Evolutionary conservation across 2,329 filamentous ascomycete genomes (phyloP).

Genomic region (Colletotrichum gloeosporioides): DNA sequence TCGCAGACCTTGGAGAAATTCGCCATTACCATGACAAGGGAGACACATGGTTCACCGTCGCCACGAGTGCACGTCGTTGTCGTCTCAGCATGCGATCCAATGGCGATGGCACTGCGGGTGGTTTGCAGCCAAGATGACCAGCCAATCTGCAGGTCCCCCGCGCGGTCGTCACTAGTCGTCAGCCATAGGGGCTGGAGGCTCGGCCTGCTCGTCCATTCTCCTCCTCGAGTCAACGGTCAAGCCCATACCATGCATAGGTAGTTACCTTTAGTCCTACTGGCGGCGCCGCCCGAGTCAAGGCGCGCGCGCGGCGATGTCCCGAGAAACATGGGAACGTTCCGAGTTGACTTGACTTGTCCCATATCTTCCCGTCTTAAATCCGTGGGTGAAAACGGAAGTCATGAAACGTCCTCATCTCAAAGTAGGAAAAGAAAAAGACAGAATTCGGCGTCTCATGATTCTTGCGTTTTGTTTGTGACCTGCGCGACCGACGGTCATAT

Average conservation of each 20-base stretch:
- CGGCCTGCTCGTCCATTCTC: not conserved
- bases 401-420: not conserved
- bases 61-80: not conserved
- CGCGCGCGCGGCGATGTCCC: not conserved
- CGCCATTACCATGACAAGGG: not conserved
- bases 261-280: not conserved
- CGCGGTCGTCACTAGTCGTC: not conserved
- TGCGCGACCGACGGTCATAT: not conserved
- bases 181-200: not conserved
- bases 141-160: not conserved
- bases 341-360: not conserved
- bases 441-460: not conserved
- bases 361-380: not conserved
- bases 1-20: not conserved
- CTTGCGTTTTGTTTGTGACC: not conserved
- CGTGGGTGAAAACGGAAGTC: not conserved
- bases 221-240: not conserved
- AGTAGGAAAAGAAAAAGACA: not conserved
- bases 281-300: not conserved
- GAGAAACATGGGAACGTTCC: not conserved
- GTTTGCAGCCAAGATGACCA: not conserved
- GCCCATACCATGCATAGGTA: not conserved
- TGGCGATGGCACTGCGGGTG: not conserved
- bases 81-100: slow-evolving; percentile 4
- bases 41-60: not conserved